Base-by-base conservation (phyloP, 2,329 filamentous ascomycete species). In the Malbranchea zuffiana region DNA sequence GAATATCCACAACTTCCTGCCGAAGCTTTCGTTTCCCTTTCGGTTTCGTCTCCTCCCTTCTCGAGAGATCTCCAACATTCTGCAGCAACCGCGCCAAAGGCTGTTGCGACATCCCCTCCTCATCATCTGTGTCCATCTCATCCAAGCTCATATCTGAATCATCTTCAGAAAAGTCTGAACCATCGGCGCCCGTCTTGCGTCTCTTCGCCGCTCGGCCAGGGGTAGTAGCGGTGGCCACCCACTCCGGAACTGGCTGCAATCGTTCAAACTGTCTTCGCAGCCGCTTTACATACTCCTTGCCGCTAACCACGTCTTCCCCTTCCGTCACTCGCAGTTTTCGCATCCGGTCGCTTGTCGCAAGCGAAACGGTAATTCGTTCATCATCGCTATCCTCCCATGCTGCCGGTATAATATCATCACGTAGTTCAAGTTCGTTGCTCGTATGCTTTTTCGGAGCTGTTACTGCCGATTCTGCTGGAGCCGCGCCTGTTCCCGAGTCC, bases 361-460 rank as follows among this genome's bases (percentile, higher is more conserved):
- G 70, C 10, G 88, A 96, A 32, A 98, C 72, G 5, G 77, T 74
- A 44, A 95, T 66, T 37, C 83, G 74, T 54, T 96, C 90, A 54
- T 98, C 90, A 51, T 98, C 90, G 59, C 87, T 96, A 56, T 98
- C 90, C 48, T 87, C 78, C 90, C 90, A 98, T 15, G 66, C 59
- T 16, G 27, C 36, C 5, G 35, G 21, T 15, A 17, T 19, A 6
- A 15, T 13, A 6, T 39, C 30, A n/a, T 23, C 6, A 5, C 34
- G 29, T 13, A 23, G 5, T 17, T 17, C 2, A 28, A 17, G 12
- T 17, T 11, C 8, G 6, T 23, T 18, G 5, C 13, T 5, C 4
- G 44, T 37, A 19, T 51, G 45, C 5, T 51, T 45, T 5, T 53
- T 48, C 3, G 55, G 54, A 23, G 61, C 59, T 3, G 56, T 53